Conservation (phyloP, 2,329 filamentous ascomycete species). For the Fonsecaea nubica region DNA sequence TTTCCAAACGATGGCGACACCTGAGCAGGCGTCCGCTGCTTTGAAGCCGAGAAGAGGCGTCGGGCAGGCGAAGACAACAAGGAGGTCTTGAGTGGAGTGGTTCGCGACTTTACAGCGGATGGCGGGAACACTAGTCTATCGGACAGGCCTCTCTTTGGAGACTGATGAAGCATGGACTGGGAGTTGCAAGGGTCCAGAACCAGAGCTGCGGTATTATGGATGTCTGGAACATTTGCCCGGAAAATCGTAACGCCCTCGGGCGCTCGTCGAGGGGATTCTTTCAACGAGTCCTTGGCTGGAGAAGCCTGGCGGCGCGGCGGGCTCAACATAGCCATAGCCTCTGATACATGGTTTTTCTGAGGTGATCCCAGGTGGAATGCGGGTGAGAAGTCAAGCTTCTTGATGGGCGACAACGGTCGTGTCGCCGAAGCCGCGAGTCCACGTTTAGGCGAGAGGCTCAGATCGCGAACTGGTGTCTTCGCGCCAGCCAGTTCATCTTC, state of each 20-base stretch:
- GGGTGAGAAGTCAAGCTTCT: constrained; percentile 48
- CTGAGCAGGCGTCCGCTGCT: constrained; percentile 39
- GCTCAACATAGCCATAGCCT: constrained; percentile 49
- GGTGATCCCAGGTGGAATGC: constrained; percentile 34
- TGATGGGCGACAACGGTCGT: constrained; percentile 45
- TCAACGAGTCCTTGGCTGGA: constrained; percentile 52
- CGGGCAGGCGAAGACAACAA: constrained; percentile 55
- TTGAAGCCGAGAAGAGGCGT: constrained; percentile 50
- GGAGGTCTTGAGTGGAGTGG: constrained; percentile 48
- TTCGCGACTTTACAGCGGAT: constrained; percentile 44
- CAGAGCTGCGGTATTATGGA: constrained; percentile 8
- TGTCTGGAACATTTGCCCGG: constrained; percentile 26
- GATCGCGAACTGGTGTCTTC: constrained; percentile 46
- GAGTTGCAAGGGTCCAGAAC: constrained; percentile 25
- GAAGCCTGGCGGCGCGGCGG: constrained; percentile 55
- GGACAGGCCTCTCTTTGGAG: constrained; percentile 51
- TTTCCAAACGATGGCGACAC: constrained; percentile 27
- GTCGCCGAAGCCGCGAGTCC: constrained; percentile 42
- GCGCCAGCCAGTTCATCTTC: constrained; percentile 52
- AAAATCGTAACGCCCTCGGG: constrained; percentile 39
- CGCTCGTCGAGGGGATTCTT: constrained; percentile 50
- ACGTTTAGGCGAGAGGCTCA: constrained; percentile 46
- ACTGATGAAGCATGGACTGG: constrained; percentile 51
- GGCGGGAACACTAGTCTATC: constrained; percentile 47
- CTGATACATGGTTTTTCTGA: constrained; percentile 46